These are phyloP conservation scores for Calonectria ilicicola DNA, from an alignment of 2,329 filamentous ascomycete genomes.

Conservation along the genomic window DNA sequence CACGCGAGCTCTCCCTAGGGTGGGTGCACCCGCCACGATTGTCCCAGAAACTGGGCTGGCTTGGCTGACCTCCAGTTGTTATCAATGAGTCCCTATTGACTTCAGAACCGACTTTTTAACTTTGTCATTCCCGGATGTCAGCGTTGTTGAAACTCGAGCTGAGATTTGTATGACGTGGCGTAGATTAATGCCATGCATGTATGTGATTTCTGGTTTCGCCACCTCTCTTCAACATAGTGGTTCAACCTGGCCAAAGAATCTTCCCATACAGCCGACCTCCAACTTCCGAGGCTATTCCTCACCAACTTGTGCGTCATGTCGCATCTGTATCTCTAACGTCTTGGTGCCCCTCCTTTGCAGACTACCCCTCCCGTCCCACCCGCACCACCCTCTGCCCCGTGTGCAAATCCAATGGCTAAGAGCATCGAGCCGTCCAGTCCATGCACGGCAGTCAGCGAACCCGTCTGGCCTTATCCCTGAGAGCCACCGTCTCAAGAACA, in stretches of 20 bases:
- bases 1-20: constrained; percentile 25
- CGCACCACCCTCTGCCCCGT: background rate
- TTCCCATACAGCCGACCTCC: constrained; percentile 32
- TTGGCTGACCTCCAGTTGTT: background rate
- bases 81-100: background rate
- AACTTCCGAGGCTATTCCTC: constrained; percentile 39
- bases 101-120: background rate
- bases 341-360: constrained; percentile 6
- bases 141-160: constrained; percentile 43
- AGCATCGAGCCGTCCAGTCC: background rate
- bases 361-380: constrained; percentile 19
- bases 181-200: constrained; percentile 27
- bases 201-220: constrained; percentile 13
- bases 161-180: constrained; percentile 32
- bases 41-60: background rate
- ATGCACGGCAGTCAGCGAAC: background rate
- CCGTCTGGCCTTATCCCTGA: background rate
- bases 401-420: background rate
- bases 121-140: constrained; percentile 20
- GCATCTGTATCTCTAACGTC: constrained; percentile 19
- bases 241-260: constrained; percentile 11
- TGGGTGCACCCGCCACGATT: constrained; percentile 24
- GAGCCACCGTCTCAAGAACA: background rate
- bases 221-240: constrained; percentile 16
- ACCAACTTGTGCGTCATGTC: constrained; percentile 26